A percentile compares a stretch with the other conserved stretches of the same genome.
Evolutionary conservation across 2,329 filamentous ascomycete genomes (phyloP).

Genomic region (Aspergillus ibericus): DNA sequence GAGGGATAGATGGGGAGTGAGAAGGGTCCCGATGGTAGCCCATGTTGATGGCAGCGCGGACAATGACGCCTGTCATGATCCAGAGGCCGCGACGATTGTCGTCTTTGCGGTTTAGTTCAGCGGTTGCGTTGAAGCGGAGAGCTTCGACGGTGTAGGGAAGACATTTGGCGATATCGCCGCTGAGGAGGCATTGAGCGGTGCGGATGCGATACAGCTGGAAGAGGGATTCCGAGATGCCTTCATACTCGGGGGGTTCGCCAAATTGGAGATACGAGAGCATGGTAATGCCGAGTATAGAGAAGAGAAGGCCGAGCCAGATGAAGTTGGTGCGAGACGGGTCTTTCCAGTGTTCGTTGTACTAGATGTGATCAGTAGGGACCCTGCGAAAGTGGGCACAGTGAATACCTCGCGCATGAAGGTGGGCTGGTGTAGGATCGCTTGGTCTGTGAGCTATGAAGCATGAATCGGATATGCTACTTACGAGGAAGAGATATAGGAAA

Average conservation of each 20-base stretch:
- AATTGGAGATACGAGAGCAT: slow-evolving; percentile 5
- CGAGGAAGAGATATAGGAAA: slow-evolving; percentile 10
- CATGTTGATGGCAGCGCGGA: slow-evolving; percentile 13
- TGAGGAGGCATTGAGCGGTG: slow-evolving; percentile 11
- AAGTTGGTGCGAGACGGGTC: slow-evolving; percentile 4
- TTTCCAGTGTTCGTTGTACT: slow-evolving; percentile 8
- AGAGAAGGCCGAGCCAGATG: slow-evolving; percentile 13
- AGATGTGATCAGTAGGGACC: background rate
- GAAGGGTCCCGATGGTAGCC: slow-evolving; percentile 13
- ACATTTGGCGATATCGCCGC: slow-evolving; percentile 11
- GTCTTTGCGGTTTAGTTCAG: slow-evolving; percentile 10
- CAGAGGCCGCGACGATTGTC: slow-evolving; percentile 12
- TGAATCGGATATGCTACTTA: background rate
- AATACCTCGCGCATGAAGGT: slow-evolving; percentile 15
- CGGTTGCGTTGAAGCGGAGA: slow-evolving; percentile 10
- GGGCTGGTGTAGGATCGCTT: slow-evolving; percentile 10
- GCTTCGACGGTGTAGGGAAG: slow-evolving; percentile 13
- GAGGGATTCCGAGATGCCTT: slow-evolving; percentile 1
- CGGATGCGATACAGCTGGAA: slow-evolving; percentile 14
- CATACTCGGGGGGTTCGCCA: background rate
- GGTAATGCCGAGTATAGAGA: slow-evolving; percentile 10
- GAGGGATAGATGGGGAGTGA: background rate
- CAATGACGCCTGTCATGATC: slow-evolving; percentile 13
- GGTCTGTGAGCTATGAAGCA: background rate
- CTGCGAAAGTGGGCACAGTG: background rate